A percentile compares a stretch with the other conserved stretches of the same genome.
Conservation (phyloP, 441 rosid genomes). For the Arabidopsis lyrata region DNA sequence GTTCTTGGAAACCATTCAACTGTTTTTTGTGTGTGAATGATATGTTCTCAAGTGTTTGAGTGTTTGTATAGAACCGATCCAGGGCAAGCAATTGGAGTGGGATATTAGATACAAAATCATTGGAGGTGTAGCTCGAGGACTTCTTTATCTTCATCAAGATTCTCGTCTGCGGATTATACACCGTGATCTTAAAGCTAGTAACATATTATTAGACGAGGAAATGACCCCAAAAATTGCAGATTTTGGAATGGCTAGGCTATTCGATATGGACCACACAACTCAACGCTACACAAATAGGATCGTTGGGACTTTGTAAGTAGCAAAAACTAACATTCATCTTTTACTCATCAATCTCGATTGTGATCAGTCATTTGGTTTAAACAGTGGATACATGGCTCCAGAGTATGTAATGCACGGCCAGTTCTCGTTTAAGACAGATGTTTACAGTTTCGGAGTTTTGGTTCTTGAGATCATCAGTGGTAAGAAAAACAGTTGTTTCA, state of each 20-base stretch:
- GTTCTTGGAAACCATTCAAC: neutral
- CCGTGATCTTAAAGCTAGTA: slow-evolving; percentile 55
- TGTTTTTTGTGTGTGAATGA: neutral
- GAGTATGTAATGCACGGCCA: slow-evolving; percentile 54
- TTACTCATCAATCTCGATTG: slow-evolving; percentile 3
- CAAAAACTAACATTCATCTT: neutral
- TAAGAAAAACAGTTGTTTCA: slow-evolving; percentile 46
- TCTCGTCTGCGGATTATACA: slow-evolving; percentile 54
- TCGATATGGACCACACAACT: slow-evolving; percentile 45
- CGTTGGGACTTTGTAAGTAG: slow-evolving; percentile 59
- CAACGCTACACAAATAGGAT: slow-evolving; percentile 46
- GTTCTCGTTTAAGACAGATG: slow-evolving; percentile 58
- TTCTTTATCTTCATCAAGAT: slow-evolving; percentile 59
- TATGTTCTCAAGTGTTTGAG: slow-evolving; percentile 23
- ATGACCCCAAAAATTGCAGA: slow-evolving; percentile 56
- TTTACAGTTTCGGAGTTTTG: slow-evolving; percentile 57
- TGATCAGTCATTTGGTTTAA: slow-evolving; percentile 20
- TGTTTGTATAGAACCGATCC: slow-evolving; percentile 43
- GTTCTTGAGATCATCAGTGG: slow-evolving; percentile 60
- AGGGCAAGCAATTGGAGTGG: slow-evolving; percentile 50
- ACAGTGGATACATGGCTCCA: slow-evolving; percentile 66
- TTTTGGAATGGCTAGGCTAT: slow-evolving; percentile 54
- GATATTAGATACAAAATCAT: slow-evolving; percentile 51
- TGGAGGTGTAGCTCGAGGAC: slow-evolving; percentile 56
- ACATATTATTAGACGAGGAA: slow-evolving; percentile 48